Conservation (phyloP, 305 asterid species). For the Solanum hybrid region DNA sequence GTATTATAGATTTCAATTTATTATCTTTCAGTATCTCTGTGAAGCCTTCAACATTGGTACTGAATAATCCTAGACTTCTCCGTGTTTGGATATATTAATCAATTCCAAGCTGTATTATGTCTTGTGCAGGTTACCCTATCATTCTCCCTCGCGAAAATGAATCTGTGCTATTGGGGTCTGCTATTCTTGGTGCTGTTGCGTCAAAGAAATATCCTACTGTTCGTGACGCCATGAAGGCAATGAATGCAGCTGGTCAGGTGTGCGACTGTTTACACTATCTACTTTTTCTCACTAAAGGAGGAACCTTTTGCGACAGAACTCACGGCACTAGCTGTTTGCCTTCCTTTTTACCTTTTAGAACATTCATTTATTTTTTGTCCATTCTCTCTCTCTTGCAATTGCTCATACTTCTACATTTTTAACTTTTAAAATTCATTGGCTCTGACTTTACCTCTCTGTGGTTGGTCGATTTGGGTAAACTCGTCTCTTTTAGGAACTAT, state of each 20-base stretch:
- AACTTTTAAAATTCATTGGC: not conserved
- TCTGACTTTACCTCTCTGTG: not conserved
- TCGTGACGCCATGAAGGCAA: conserved; percentile 78
- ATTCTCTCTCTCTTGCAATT: not conserved
- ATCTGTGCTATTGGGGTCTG: conserved; percentile 90
- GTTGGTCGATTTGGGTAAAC: not conserved
- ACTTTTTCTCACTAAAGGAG: not conserved
- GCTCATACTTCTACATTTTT: not conserved
- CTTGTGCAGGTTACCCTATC: conserved; percentile 61
- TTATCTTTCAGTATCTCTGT: not conserved
- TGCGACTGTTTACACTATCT: not conserved
- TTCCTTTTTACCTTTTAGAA: not conserved
- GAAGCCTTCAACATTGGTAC: not conserved
- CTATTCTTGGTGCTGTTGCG: conserved; percentile 97
- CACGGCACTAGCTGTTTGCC: not conserved
- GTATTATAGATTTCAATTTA: not conserved
- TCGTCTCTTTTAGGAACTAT: not conserved
- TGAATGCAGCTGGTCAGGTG: conserved; percentile 89
- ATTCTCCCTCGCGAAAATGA: conserved; percentile 91
- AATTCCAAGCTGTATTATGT: not conserved
- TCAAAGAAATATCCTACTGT: conserved; percentile 62
- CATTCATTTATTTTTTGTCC: not conserved
- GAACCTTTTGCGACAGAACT: not conserved
- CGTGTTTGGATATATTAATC: not conserved
- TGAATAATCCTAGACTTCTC: not conserved